Evolutionary conservation across 805 yeast genomes (phyloP).

Genomic region (Pichia thaimueangensis): DNA sequence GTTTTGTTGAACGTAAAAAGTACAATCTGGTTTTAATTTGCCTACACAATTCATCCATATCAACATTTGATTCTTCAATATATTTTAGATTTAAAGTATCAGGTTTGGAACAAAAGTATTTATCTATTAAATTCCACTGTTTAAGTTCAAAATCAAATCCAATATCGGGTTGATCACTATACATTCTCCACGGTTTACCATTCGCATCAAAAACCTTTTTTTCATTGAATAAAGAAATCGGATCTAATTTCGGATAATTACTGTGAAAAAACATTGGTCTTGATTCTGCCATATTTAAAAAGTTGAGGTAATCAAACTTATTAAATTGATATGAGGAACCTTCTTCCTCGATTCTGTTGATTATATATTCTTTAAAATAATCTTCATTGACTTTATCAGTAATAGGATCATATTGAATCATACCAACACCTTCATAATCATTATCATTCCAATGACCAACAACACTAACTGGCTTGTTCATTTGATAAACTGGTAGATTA

Average conservation of each 20-base stretch:
- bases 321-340: constrained; percentile 7
- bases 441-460: constrained; percentile 38
- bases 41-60: constrained; percentile 19
- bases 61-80: constrained; percentile 18
- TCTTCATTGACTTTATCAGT: constrained; percentile 30
- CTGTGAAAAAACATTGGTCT: constrained; percentile 42
- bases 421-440: constrained; percentile 44
- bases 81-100: constrained; percentile 23
- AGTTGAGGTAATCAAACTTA: constrained; percentile 16
- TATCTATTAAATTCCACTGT: constrained; percentile 51
- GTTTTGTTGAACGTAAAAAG: constrained; percentile 2
- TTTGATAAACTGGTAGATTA: constrained; percentile 41
- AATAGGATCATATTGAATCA: constrained; percentile 49
- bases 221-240: constrained; percentile 31
- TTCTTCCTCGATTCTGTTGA: neutral
- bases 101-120: constrained; percentile 25
- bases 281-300: constrained; percentile 22
- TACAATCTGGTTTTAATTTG: constrained; percentile 2
- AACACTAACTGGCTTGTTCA: constrained; percentile 42
- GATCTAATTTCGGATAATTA: constrained; percentile 50
- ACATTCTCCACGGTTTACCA: constrained; percentile 24
- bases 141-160: constrained; percentile 51
- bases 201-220: constrained; percentile 27
- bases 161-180: constrained; percentile 25
- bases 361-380: constrained; percentile 18